Conservation (phyloP, 495 filamentous ascomycete genomes). For the Clohesyomyces aquaticus region DNA sequence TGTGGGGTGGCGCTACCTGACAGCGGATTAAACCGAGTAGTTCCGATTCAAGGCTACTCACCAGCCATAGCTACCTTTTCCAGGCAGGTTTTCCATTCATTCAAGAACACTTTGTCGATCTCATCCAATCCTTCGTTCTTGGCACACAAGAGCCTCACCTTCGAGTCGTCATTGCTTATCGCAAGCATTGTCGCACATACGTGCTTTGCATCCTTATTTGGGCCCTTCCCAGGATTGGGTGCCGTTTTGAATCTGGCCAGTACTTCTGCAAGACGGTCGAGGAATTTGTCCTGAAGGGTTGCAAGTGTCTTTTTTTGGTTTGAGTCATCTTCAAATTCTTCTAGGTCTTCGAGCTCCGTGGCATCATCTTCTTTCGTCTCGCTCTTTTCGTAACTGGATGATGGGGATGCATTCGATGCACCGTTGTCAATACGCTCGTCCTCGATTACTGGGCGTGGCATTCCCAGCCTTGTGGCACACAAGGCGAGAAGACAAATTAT, state of each 20-base stretch:
- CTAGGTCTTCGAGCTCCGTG: not conserved
- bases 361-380: not conserved
- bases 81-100: not conserved
- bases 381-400: not conserved
- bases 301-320: not conserved
- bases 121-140: conserved; percentile 3
- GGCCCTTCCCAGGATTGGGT: not conserved
- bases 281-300: not conserved
- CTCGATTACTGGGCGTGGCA: not conserved
- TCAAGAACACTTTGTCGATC: not conserved
- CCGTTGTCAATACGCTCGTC: not conserved
- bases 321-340: not conserved
- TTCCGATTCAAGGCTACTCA: not conserved
- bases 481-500: not conserved
- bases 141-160: not conserved
- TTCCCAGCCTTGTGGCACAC: not conserved
- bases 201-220: not conserved
- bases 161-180: not conserved
- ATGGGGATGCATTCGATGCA: no score
- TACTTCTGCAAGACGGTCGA: not conserved
- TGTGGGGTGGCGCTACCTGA: not conserved
- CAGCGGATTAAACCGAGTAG: not conserved
- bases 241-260: not conserved
- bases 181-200: not conserved
- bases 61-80: not conserved